Base-by-base conservation (phyloP, 257 asterid species). In the Gynochthodes officinalis region DNA sequence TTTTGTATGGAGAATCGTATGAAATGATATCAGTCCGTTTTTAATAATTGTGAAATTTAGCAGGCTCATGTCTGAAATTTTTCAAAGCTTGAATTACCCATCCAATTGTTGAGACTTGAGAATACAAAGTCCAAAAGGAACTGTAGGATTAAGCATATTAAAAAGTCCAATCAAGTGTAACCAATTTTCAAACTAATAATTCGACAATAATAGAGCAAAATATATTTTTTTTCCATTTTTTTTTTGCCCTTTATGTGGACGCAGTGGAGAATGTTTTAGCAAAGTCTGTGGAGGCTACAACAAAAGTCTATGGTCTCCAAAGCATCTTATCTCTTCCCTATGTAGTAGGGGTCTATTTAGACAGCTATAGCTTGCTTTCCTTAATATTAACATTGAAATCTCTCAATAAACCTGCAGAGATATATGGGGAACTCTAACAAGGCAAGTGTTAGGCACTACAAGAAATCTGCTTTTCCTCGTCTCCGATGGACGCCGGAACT, bases 401-500 rank as follows among this genome's bases (percentile, higher is more conserved):
- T 62, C 21, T 59, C 53, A 33, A 21, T 18, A 52, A 28, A 39
- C 37, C 61, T 37, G 46, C 62, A 72, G 70, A 7, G 1, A 63
- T 43, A 7, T 1, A 78, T 50, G 52, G 69, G 14, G 46, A 62
- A 49, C 44, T 28, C 46, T 30, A 4, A 42, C 28, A 73, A 40
- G 69, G 69, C 42, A 18, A 42, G 75, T 11, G 80, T 81, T 18
- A 67, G 85, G 66, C 75, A 50, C 23, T 81, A 81, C 80, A 74
- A 67, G 50, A 81, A 81, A 70, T 81, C 85, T 0, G 58, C 67
- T 4, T 59, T 71, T 54, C 82, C 82, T 13, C 77, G 85, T n/a
- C 61, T 81, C 50, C 76, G 77, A 10, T 81, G 85, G 85, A 81
- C 82, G 35, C 74, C 85, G 48, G 78, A 81, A 30, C 85, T 81